These are phyloP conservation scores for Chaetomium sp. DNA, from an alignment of 2,329 filamentous ascomycete genomes.

Conservation along the genomic window DNA sequence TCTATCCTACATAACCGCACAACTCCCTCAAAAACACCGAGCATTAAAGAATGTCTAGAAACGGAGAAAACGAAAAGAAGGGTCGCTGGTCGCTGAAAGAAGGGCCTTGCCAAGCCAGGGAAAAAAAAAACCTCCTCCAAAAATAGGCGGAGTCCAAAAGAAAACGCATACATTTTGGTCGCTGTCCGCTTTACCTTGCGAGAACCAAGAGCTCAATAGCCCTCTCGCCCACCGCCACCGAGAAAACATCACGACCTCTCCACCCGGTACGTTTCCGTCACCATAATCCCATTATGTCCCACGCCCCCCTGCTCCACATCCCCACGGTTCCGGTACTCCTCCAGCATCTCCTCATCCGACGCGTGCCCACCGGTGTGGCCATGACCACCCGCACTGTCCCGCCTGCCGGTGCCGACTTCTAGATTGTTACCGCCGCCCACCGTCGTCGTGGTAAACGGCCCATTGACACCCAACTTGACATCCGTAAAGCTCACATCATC, in stretches of 20 bases:
- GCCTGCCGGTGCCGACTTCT: neutral
- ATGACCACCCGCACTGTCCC: neutral
- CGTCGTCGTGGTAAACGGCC: slow-evolving; percentile 11
- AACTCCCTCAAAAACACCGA: no score
- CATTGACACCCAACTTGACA: slow-evolving; percentile 8
- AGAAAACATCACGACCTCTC: slow-evolving; percentile 2
- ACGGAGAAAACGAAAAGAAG: no score
- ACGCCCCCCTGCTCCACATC: neutral
- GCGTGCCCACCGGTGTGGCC: neutral
- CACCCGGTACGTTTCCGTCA: slow-evolving; percentile 9
- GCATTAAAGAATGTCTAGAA: no score
- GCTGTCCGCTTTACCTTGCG: no score
- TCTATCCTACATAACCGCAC: no score
- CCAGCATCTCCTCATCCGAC: slow-evolving; percentile 11
- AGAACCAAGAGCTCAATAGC: neutral
- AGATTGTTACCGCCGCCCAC: neutral
- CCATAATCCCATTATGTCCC: slow-evolving; percentile 6
- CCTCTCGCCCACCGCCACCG: neutral
- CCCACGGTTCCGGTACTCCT: slow-evolving; percentile 5
- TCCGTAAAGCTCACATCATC: slow-evolving; percentile 8
- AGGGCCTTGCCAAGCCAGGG: no score
- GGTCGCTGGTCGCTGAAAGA: no score
- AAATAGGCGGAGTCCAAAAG: no score
- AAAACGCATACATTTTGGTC: no score
- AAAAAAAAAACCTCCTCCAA: no score